phyloP scores from a whole-genome alignment of 169 alveolate genomes.

The Cyclospora cayetanensis region DNA sequence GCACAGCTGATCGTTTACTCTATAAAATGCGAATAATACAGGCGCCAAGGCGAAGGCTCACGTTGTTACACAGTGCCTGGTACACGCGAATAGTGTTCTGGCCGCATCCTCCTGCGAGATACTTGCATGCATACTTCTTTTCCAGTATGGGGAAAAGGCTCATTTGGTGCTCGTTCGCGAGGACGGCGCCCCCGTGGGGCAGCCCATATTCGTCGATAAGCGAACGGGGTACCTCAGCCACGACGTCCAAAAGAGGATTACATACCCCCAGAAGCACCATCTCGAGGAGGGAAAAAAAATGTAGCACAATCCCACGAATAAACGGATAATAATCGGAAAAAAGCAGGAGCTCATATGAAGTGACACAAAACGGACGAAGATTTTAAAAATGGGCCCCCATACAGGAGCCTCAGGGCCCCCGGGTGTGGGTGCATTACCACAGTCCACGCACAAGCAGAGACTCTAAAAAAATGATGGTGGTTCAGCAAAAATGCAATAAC shows the following conservation, averaged over 20 bases:
- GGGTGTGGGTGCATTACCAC: too few relatives aligned
- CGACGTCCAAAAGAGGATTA: slow-evolving; percentile 88
- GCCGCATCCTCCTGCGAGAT: slow-evolving; percentile 88
- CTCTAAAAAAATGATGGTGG: too few relatives aligned
- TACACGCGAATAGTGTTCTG: slow-evolving; percentile 84
- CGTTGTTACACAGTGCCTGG: slow-evolving; percentile 80
- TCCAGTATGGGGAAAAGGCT: slow-evolving; percentile 77
- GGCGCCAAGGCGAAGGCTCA: too few relatives aligned
- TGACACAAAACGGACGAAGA: too few relatives aligned
- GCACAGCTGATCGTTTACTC: too few relatives aligned
- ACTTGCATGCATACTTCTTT: slow-evolving; percentile 34
- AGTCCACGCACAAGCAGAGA: too few relatives aligned
- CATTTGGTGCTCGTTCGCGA: slow-evolving; percentile 83
- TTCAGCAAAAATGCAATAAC: too few relatives aligned
- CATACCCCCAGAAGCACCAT: slow-evolving; percentile 79
- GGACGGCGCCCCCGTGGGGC: slow-evolving; percentile 76
- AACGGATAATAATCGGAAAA: too few relatives aligned
- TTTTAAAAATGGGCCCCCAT: too few relatives aligned
- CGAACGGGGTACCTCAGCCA: slow-evolving; percentile 62
- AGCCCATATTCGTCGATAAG: slow-evolving; percentile 79
- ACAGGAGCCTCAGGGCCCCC: too few relatives aligned
- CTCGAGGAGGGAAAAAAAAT: not conserved
- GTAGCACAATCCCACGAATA: not conserved
- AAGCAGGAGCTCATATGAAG: too few relatives aligned
- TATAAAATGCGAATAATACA: too few relatives aligned